Base-by-base conservation (phyloP, 768 basidiomycete species). In the Tubosaeta sp. region DNA sequence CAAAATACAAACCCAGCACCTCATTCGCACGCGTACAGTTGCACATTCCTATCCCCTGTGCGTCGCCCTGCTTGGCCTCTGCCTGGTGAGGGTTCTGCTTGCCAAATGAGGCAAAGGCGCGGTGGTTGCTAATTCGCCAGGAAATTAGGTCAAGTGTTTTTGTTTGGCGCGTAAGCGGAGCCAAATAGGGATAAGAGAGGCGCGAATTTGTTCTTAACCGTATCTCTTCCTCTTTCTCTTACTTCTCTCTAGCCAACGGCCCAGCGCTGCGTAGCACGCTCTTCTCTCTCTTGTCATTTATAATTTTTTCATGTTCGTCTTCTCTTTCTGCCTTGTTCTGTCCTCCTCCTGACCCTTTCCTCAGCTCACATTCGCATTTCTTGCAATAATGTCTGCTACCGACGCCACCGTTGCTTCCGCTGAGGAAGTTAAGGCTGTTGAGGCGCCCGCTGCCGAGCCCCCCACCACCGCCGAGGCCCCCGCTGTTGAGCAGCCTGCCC, bases 331-430 rank as follows among this genome's bases (percentile, higher is more conserved):
- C 54, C 55, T 43, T 48, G 48, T 52, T 45, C 21, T 29, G 6
- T 38, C 1, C 29, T 36, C 31, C 13, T 42, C 31, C 50, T 60
- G 13, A 52, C 24, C 25, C n/a, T 49, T 44, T 58, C 50, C 39
- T 24, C 67, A 83, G 80, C 80, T 79, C 78, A 76, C 59, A 69
- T 74, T 76, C 75, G 72, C 68, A 72, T 68, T 72, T 73, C 72
- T 67, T 75, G 71, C 73, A 73, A 82, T 90, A 89, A 91, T 93
- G 88, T 90, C 90, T 78, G 80, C 86, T 71, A 69, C 84, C 63
- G 86, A 84, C 71, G 70, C 73, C 65, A 63, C 75, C 66, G 73
- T 73, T 64, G 75, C 65, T 44, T 64, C 75, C 68, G 69, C 73
- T 50, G 82, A 83, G 70, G 84, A 82, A 67, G 70, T 73, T 52